phyloP scores from a whole-genome alignment of 2,329 filamentous ascomycete genomes.

The Aspergillus sergii region DNA sequence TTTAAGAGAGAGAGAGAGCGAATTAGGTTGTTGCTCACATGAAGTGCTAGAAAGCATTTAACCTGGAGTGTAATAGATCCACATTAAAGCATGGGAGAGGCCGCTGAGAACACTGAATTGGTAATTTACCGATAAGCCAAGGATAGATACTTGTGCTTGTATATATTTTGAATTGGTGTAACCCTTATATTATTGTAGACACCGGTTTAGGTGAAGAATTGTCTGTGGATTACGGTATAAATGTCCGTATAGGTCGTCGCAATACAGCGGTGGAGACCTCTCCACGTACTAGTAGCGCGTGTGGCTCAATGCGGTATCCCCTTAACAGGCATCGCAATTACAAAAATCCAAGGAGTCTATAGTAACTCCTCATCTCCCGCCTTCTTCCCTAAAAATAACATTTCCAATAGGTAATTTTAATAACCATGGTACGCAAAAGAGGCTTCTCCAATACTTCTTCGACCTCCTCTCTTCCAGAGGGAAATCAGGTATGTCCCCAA shows the following conservation, averaged over 20 bases:
- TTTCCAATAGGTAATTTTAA: constrained; percentile 7
- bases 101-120: not conserved
- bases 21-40: not conserved
- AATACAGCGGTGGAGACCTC: not conserved
- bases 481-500: constrained; percentile 39
- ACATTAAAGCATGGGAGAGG: not conserved
- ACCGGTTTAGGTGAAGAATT: not conserved
- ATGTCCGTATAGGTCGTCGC: not conserved
- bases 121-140: not conserved
- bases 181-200: not conserved
- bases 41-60: too few relatives aligned
- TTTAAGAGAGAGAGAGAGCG: not conserved
- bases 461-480: constrained; percentile 39
- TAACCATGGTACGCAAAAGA: constrained; percentile 43
- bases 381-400: not conserved
- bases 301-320: not conserved
- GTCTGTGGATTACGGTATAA: not conserved
- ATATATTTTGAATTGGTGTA: not conserved
- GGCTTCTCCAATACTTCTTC: constrained; percentile 44
- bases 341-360: not conserved
- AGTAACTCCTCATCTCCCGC: not conserved
- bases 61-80: not conserved
- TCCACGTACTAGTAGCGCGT: not conserved
- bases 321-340: not conserved
- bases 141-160: not conserved